Conservation (phyloP, 441 rosid genomes). For the Adansonia rubrostipa region DNA sequence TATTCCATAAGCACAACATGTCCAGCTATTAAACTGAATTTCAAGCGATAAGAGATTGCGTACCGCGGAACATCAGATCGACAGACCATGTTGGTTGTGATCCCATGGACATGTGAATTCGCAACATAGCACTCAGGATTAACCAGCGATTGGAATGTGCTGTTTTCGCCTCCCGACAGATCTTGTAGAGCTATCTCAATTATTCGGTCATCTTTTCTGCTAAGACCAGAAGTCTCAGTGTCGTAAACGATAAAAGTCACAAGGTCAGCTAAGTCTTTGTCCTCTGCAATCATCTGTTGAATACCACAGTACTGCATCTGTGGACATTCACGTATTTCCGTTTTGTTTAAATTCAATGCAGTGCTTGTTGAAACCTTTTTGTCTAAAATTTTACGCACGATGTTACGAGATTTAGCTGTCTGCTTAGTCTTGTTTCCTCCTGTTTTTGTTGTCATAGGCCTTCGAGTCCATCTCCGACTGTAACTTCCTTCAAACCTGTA, state of each 20-base stretch:
- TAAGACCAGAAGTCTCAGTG: slow-evolving; percentile 80
- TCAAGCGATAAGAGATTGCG: background rate
- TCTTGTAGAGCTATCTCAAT: slow-evolving; percentile 86
- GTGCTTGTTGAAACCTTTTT: slow-evolving; percentile 50
- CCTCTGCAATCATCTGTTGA: slow-evolving; percentile 54
- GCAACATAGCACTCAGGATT: slow-evolving; percentile 64
- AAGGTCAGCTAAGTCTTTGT: slow-evolving; percentile 54
- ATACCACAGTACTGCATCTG: slow-evolving; percentile 46
- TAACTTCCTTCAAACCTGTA: background rate
- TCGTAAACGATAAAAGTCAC: slow-evolving; percentile 67
- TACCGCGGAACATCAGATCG: slow-evolving; percentile 85
- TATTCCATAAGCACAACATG: slow-evolving; percentile 7
- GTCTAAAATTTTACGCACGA: slow-evolving; percentile 47
- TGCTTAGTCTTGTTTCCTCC: slow-evolving; percentile 30
- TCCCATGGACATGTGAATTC: slow-evolving; percentile 67
- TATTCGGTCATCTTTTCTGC: slow-evolving; percentile 54
- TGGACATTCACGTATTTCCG: slow-evolving; percentile 31
- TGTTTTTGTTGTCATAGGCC: background rate
- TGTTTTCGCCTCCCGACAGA: slow-evolving; percentile 78
- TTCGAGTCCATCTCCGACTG: slow-evolving; percentile 3
- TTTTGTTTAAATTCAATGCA: slow-evolving; percentile 33
- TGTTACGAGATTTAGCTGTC: slow-evolving; percentile 38
- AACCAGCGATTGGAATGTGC: slow-evolving; percentile 82
- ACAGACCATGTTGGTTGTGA: slow-evolving; percentile 70
- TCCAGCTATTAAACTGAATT: background rate